Percentiles rank a stretch among this genome's conserved stretches.
Conservation (phyloP, 2,329 filamentous ascomycete species). For the Clonostachys rhizophaga region DNA sequence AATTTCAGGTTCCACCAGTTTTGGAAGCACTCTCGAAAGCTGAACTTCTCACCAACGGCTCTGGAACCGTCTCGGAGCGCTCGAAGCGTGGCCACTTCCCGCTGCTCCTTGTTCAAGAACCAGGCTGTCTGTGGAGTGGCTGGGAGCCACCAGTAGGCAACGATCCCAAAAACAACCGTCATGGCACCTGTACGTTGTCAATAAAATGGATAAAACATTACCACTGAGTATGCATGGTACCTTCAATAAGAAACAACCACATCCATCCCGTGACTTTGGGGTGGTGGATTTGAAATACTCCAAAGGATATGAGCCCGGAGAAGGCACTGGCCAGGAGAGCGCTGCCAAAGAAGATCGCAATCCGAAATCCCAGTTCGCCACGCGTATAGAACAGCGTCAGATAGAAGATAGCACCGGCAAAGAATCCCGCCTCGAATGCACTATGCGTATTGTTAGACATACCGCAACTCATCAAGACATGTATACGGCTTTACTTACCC, state of each 20-base stretch:
- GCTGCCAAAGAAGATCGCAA: conserved; percentile 51
- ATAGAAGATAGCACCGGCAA: conserved; percentile 17
- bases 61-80: conserved; percentile 35
- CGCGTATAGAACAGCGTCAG: conserved; percentile 34
- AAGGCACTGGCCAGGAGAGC: conserved; percentile 59
- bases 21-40: conserved; percentile 30
- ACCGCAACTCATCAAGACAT: too few species aligned
- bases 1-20: conserved; percentile 30
- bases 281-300: conserved; percentile 1
- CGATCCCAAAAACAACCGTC: conserved; percentile 13
- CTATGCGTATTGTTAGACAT: conserved; percentile 3
- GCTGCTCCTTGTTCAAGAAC: conserved; percentile 33
- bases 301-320: conserved; percentile 47
- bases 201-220: too few species aligned
- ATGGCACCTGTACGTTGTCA: not conserved
- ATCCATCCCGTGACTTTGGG: not conserved
- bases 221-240: not conserved
- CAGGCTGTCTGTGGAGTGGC: conserved; percentile 34
- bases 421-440: conserved; percentile 25
- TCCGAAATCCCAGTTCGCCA: conserved; percentile 47
- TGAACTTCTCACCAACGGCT: conserved; percentile 26
- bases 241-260: conserved; percentile 1
- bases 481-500: conserved; percentile 4
- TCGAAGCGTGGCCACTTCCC: conserved; percentile 24
- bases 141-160: conserved; percentile 30